Conservation (phyloP, 2,329 filamentous ascomycete genomes). For the Ascochyta pisi region DNA sequence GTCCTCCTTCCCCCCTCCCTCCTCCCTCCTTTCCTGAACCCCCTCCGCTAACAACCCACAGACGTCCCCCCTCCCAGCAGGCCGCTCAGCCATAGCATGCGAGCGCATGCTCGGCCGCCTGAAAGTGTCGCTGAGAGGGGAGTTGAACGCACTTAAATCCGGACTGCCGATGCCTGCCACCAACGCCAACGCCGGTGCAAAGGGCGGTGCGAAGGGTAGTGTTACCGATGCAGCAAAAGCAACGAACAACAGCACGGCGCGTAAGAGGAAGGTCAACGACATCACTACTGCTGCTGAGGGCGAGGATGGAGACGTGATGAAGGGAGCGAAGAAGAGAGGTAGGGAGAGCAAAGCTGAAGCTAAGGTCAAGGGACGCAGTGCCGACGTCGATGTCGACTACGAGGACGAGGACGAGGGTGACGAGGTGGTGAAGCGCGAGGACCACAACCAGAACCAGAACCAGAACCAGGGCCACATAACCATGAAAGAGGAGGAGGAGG, state of each 20-base stretch:
- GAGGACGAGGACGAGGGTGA: neutral
- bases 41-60: slow-evolving; percentile 6
- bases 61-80: slow-evolving; percentile 24
- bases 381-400: neutral
- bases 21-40: neutral
- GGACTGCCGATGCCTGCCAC: slow-evolving; percentile 9
- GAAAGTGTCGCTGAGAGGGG: slow-evolving; percentile 22
- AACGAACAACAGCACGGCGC: slow-evolving; percentile 2
- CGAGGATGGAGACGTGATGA: neutral
- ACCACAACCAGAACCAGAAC: too few relatives aligned
- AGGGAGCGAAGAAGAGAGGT: slow-evolving; percentile 17
- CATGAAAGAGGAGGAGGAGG: slow-evolving; percentile 5
- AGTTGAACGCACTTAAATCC: slow-evolving; percentile 24
- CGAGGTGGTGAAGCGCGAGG: neutral
- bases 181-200: too few relatives aligned
- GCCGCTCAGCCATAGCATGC: slow-evolving; percentile 29
- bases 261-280: slow-evolving; percentile 22
- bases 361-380: too few relatives aligned
- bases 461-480: neutral
- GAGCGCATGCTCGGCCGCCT: slow-evolving; percentile 32
- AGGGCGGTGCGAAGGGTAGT: too few relatives aligned
- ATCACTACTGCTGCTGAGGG: neutral
- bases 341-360: neutral
- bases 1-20: neutral
- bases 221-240: neutral